These are phyloP conservation scores for Scytalidium sp. DNA, from an alignment of 2,329 filamentous ascomycete species.

Conservation along the genomic window DNA sequence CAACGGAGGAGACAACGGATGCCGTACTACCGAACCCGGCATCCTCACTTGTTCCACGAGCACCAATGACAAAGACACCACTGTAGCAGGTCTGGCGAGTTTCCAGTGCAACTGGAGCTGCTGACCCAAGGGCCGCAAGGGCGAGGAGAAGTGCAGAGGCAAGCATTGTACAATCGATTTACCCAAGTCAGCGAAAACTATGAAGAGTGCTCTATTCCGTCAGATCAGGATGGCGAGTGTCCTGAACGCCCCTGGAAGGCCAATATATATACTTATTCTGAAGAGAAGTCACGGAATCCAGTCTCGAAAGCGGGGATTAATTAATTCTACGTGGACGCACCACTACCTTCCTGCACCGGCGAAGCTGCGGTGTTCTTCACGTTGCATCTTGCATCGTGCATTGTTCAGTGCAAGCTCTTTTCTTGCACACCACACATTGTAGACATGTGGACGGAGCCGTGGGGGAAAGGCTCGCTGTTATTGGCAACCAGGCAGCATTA, in stretches of 20 bases:
- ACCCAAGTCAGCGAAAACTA: neutral
- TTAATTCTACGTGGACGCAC: neutral
- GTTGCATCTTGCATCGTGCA: neutral
- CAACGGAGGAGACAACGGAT: conserved; percentile 23
- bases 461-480: neutral
- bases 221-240: neutral
- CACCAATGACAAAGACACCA: conserved; percentile 26
- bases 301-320: neutral
- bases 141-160: neutral
- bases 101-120: neutral
- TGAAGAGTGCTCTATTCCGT: neutral
- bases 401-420: neutral
- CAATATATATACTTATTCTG: neutral
- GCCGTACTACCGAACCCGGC: conserved; percentile 24
- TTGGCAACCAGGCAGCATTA: neutral
- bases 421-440: neutral
- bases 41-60: conserved; percentile 25
- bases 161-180: neutral
- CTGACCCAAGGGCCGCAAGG: neutral
- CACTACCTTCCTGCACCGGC: neutral
- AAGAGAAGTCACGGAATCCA: neutral
- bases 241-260: neutral
- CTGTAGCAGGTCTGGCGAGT: conserved; percentile 1
- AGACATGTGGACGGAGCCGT: neutral
- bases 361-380: neutral